Evolutionary conservation across 129 eudicot species (phyloP).

Genomic region (Flaveria ramosissima): DNA sequence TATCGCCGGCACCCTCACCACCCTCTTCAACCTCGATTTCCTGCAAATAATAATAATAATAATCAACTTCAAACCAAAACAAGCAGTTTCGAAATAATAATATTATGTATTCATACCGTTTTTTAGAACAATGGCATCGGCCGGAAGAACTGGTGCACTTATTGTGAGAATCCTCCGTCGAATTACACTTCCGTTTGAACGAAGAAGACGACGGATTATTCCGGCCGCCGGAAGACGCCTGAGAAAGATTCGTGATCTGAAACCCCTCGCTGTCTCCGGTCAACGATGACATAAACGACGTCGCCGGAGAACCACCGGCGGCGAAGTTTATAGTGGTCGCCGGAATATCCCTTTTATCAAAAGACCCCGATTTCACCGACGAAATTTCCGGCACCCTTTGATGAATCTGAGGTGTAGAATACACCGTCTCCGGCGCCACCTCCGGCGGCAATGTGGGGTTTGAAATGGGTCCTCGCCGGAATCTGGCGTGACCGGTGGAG

Average conservation of each 20-base stretch:
- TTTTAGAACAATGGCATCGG: slow-evolving; percentile 89
- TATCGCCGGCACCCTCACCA: slow-evolving; percentile 86
- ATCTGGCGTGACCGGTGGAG: slow-evolving; percentile 93
- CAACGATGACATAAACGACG: slow-evolving; percentile 64
- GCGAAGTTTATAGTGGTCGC: slow-evolving; percentile 64
- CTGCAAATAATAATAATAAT: slow-evolving; percentile 29
- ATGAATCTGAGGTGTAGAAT: background rate
- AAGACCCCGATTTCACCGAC: slow-evolving; percentile 35
- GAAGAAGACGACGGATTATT: slow-evolving; percentile 76
- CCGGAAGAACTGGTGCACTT: slow-evolving; percentile 74
- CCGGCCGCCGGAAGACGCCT: slow-evolving; percentile 65
- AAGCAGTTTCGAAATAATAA: background rate
- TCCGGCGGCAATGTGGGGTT: slow-evolving; percentile 8
- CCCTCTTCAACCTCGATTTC: slow-evolving; percentile 79
- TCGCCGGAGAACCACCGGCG: slow-evolving; percentile 52
- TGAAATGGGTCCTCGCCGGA: slow-evolving; percentile 73
- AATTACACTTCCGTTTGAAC: slow-evolving; percentile 79
- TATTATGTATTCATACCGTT: slow-evolving; percentile 45
- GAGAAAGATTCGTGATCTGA: slow-evolving; percentile 78
- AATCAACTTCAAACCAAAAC: background rate
- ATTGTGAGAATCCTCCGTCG: slow-evolving; percentile 61
- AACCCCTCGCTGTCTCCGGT: slow-evolving; percentile 82
- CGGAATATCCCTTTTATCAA: slow-evolving; percentile 50
- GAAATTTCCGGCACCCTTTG: slow-evolving; percentile 43
- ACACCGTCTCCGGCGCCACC: background rate